Evolutionary conservation across 1,139 yeast genomes (phyloP).

Genomic region (Candida frijolesensis): DNA sequence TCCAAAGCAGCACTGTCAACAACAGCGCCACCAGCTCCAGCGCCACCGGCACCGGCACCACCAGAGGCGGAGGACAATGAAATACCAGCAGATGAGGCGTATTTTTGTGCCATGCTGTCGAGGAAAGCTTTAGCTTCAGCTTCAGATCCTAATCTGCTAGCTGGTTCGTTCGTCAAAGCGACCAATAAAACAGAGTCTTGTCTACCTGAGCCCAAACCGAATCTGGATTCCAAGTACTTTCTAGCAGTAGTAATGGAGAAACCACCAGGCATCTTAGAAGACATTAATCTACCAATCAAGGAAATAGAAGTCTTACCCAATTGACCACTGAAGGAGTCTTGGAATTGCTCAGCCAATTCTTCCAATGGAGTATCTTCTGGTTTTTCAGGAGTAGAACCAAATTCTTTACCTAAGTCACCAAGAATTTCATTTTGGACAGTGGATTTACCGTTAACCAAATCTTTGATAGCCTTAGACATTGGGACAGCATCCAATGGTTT

Average conservation of each 20-base stretch:
- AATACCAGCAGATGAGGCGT: constrained; percentile 81
- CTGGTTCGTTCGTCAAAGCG: constrained; percentile 89
- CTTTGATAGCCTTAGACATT: constrained; percentile 90
- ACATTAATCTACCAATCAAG: constrained; percentile 84
- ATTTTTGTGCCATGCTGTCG: constrained; percentile 79
- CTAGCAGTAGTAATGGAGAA: constrained; percentile 89
- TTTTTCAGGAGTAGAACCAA: constrained; percentile 96
- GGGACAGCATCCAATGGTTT: constrained; percentile 86
- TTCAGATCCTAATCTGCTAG: constrained; percentile 82
- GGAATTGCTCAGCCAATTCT: constrained; percentile 94
- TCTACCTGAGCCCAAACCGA: constrained; percentile 92
- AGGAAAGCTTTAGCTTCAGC: constrained; percentile 88
- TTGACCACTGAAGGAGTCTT: constrained; percentile 83
- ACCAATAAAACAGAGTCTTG: constrained; percentile 85
- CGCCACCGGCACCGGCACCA: constrained; percentile 51
- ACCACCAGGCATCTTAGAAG: constrained; percentile 99
- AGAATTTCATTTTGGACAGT: constrained; percentile 97
- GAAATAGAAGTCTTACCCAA: constrained; percentile 93
- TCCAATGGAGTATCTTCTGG: constrained; percentile 97
- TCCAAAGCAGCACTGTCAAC: constrained; percentile 96
- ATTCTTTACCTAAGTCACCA: constrained; percentile 98
- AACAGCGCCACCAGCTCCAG: constrained; percentile 76
- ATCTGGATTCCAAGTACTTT: constrained; percentile 85
- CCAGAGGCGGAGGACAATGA: constrained; percentile 70
- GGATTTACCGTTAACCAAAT: constrained; percentile 96